Evolutionary conservation across 129 eudicot species (phyloP), one percentile per base, ranked within the genome.

Genomic region (Lactuca saligna): DNA sequence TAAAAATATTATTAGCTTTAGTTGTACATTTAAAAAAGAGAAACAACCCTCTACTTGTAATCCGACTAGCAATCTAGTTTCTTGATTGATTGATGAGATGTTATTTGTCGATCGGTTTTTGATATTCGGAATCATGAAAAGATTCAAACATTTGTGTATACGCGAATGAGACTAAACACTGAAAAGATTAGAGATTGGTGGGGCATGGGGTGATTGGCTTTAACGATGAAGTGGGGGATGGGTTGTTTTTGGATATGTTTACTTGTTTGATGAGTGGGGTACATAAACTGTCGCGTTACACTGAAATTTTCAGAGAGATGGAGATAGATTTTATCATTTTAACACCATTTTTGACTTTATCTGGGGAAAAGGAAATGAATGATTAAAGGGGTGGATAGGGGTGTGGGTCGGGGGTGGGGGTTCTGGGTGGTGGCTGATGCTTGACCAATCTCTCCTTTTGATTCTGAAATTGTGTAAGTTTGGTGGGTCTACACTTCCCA

Each of bases 301-400:
- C 66, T 65, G 56, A 51, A 7, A 38, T 62, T 71, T 54, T 63
- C 61, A 57, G 59, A 56, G 60, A 57, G 73, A 74, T 66, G 12
- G 57, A 55, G 44, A 41, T 65, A 66, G 57, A 64, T 57, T 58
- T 64, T 33, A 33, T 15, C 37, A 64, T 57, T 58, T 64, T 33
- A 33, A 29, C 37, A 29, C 34, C 55, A 12, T 42, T 64, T 67
- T 65, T 65, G 58, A 48, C 73, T 74, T 74, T 57, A 65, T 65
- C 6, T 42, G 57, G 65, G 60, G 25, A 65, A 66, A 74, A 66
- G 66, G 67, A 63, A 46, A 57, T 16, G 53, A 57, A 74, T 74
- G 73, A 74, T 74, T 74, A 74, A 74, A 74, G 79, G 79, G 79
- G 44, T 66, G 73, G 71, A 56, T 56, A 54, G 63, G 65, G 71